Evolutionary conservation across 169 alveolate genomes (phyloP), one percentile per base, ranked within the genome.

Genomic region (Cryptosporidium meleagridis): DNA sequence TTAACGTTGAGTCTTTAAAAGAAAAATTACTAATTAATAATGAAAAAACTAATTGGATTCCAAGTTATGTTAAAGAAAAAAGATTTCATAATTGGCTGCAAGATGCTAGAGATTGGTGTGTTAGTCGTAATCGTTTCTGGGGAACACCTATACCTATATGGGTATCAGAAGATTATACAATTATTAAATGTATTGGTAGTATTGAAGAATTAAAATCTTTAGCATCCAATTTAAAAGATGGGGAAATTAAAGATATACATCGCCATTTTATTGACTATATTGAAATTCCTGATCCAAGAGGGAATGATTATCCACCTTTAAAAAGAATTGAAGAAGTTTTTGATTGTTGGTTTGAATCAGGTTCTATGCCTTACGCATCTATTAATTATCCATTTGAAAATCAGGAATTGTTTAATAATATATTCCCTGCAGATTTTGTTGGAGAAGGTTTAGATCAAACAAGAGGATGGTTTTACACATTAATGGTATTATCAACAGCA

Each of bases 401-500:
- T 91, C 95, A 95, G 31, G 98, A 97, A 73, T 93, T 93, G 39
- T 95, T 98, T 69, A 70, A 91, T 31, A 85, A 97, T 69, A 93
- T 95, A 37, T 99, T 98, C 95, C 99, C 99, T 26, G 99, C 99
- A 4, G 99, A 99, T 93, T 99, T 99, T 92, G 97, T 99, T 68
- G 99, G 99, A 8, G 99, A 99, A 94, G 99, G 99, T 2, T 94
- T 99, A 84, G 99, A 99, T 92, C 99, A 98, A 91, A 98, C 99
- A 18, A 94, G 99, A 73, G 99, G 99, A 29, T 97, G 99, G 99
- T 96, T 95, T 92, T 96, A 96, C 80, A 95, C 97, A 31, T 85
- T 96, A 65, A 58, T 85, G 91, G 99, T 98, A 33, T 91, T 98
- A 21, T 94, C 99, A 52, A 96, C 99, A 21, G 98, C 97, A 21